Percentiles rank a stretch among this genome's conserved stretches.
phyloP scores from a whole-genome alignment of 257 asterid species.

The Solanum chilense region DNA sequence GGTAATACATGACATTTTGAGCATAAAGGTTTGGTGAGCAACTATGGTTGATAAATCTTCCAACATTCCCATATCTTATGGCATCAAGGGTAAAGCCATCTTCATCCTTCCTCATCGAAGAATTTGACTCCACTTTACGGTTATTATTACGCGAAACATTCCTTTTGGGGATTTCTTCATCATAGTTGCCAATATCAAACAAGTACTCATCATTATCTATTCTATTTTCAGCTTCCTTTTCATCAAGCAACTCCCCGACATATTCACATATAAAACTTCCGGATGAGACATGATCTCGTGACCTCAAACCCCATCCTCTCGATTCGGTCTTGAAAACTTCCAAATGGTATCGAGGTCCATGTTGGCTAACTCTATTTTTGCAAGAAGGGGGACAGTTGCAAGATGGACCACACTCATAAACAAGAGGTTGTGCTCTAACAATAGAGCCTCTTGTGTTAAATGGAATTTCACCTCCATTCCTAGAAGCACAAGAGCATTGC shows the following conservation, averaged over 20 bases:
- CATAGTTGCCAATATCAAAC: constrained; percentile 3
- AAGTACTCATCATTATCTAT: constrained; percentile 6
- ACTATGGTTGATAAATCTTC: constrained; percentile 38
- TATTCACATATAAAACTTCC: constrained; percentile 53
- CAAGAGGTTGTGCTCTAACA: neutral
- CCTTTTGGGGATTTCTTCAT: neutral
- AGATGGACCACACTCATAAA: constrained; percentile 42
- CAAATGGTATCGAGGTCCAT: constrained; percentile 20
- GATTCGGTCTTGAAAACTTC: constrained; percentile 33
- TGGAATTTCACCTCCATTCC: constrained; percentile 47
- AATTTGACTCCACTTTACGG: neutral
- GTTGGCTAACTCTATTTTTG: constrained; percentile 36
- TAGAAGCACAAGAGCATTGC: constrained; percentile 21
- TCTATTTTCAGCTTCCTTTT: constrained; percentile 12
- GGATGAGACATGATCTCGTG: constrained; percentile 11
- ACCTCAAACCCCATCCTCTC: constrained; percentile 47
- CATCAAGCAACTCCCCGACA: constrained; percentile 25
- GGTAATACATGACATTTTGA: constrained; percentile 27
- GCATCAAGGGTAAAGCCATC: constrained; percentile 26
- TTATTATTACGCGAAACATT: neutral
- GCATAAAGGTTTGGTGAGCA: constrained; percentile 31
- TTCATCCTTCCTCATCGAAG: neutral
- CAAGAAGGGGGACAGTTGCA: constrained; percentile 53
- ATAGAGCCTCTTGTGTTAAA: constrained; percentile 27
- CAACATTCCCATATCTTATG: constrained; percentile 32